Percentiles rank a stretch among this genome's conserved stretches.
phyloP scores from a whole-genome alignment of 345 rosid genomes.

The Eucalyptus victrix region DNA sequence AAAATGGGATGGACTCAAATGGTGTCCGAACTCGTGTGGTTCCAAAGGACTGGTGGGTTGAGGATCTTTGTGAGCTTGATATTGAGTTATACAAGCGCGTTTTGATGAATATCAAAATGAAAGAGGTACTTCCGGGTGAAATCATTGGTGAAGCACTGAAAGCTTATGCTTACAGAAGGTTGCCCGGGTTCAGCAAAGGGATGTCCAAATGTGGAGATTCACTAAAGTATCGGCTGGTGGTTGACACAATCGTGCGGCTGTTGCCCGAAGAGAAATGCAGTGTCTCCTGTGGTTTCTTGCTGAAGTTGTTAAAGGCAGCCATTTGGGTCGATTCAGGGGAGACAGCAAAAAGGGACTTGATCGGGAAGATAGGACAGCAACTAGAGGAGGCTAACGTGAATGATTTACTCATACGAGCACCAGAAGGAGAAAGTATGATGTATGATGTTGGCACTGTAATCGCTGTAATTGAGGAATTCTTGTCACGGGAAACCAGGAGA shows the following conservation, averaged over 20 bases:
- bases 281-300: conserved; percentile 67
- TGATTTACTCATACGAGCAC: conserved; percentile 49
- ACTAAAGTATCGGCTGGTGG: conserved; percentile 30
- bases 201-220: conserved; percentile 32
- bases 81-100: conserved; percentile 55
- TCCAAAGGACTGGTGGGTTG: conserved; percentile 91
- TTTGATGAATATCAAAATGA: conserved; percentile 29
- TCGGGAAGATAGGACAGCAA: conserved; percentile 55
- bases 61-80: conserved; percentile 77
- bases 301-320: conserved; percentile 69
- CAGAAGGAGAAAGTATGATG: conserved; percentile 35
- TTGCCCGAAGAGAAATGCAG: conserved; percentile 61
- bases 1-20: conserved; percentile 20
- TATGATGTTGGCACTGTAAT: conserved; percentile 55
- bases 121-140: conserved; percentile 30
- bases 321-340: conserved; percentile 42
- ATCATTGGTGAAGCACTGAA: conserved; percentile 83
- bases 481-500: conserved; percentile 36
- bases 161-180: conserved; percentile 68
- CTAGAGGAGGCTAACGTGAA: conserved; percentile 63
- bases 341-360: conserved; percentile 25
- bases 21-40: conserved; percentile 33
- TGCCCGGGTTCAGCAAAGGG: conserved; percentile 62
- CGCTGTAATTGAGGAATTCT: conserved; percentile 47
- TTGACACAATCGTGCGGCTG: conserved; percentile 50